Evolutionary conservation across 139 green algal species (phyloP).

Genomic region (Yamagishiella unicocca): DNA sequence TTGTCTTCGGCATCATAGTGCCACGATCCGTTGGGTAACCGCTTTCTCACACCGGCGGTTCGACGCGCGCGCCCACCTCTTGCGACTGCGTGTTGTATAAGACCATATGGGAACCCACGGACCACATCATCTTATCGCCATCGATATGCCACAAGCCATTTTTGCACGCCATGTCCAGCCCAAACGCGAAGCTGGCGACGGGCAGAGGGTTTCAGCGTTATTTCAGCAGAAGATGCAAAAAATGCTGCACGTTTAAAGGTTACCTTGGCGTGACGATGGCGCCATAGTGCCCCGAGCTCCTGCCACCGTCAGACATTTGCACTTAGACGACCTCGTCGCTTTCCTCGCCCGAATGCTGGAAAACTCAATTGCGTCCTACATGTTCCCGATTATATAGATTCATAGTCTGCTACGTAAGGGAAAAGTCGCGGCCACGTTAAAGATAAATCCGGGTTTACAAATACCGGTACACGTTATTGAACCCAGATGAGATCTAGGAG

Average conservation of each 20-base stretch:
- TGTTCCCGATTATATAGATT: too few species aligned
- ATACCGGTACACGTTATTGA: too few species aligned
- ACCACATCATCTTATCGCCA: conserved; percentile 50
- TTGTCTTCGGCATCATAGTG: too few species aligned
- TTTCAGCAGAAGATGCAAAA: background rate
- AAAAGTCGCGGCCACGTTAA: too few species aligned
- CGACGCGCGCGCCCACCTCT: conserved; percentile 16
- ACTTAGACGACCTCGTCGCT: background rate
- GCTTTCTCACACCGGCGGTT: too few species aligned
- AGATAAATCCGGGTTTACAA: too few species aligned
- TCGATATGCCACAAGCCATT: conserved; percentile 49
- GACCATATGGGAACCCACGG: conserved; percentile 32
- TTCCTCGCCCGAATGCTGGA: background rate
- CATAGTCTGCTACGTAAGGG: too few species aligned
- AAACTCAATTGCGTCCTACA: background rate
- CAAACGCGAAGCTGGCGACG: conserved; percentile 51
- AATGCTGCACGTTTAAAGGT: background rate
- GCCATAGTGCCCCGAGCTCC: conserved; percentile 20
- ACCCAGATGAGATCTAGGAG: too few species aligned
- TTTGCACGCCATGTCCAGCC: conserved; percentile 25
- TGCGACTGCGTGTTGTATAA: conserved; percentile 27
- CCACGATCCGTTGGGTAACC: too few species aligned
- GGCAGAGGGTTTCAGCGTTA: background rate
- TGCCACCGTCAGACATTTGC: background rate
- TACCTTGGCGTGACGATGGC: conserved; percentile 51